Percentiles rank a stretch among this genome's conserved stretches.
Evolutionary conservation across 1,284 basidiomycete genomes (phyloP).

Genomic region (Marasmius fiardii): DNA sequence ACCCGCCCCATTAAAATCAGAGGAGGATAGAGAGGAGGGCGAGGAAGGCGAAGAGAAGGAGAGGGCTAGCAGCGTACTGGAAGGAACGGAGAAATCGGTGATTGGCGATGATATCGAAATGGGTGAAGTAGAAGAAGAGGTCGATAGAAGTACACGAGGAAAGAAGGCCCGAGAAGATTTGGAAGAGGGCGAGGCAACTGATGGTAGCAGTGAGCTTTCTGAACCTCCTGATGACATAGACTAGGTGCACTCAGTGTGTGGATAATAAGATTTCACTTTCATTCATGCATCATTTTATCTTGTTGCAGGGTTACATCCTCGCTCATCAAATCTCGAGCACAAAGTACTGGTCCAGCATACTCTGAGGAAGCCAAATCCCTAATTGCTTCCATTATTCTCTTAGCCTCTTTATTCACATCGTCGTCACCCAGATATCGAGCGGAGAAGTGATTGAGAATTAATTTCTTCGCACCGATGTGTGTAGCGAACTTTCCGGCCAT

Average conservation of each 20-base stretch:
- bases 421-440: conserved; percentile 58
- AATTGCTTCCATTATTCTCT: conserved; percentile 59
- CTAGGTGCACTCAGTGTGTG: not conserved
- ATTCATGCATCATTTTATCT: conserved; percentile 25
- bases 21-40: conserved; percentile 17
- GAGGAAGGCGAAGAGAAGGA: conserved; percentile 22
- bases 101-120: conserved; percentile 73
- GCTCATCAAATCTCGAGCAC: conserved; percentile 72
- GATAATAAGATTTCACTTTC: not conserved
- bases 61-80: conserved; percentile 10
- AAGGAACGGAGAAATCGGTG: conserved; percentile 17
- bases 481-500: conserved; percentile 87
- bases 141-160: conserved; percentile 37
- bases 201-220: conserved; percentile 70
- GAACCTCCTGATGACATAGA: conserved; percentile 61
- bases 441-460: conserved; percentile 88
- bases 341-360: conserved; percentile 54
- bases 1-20: conserved; percentile 17
- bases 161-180: conserved; percentile 64
- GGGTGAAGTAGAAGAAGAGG: conserved; percentile 78
- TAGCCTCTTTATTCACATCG: conserved; percentile 44
- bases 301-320: conserved; percentile 44
- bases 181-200: conserved; percentile 82
- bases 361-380: conserved; percentile 47
- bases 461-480: conserved; percentile 56